Conservation (phyloP, 805 yeast species). For the Saccharomyces paradoxus region DNA sequence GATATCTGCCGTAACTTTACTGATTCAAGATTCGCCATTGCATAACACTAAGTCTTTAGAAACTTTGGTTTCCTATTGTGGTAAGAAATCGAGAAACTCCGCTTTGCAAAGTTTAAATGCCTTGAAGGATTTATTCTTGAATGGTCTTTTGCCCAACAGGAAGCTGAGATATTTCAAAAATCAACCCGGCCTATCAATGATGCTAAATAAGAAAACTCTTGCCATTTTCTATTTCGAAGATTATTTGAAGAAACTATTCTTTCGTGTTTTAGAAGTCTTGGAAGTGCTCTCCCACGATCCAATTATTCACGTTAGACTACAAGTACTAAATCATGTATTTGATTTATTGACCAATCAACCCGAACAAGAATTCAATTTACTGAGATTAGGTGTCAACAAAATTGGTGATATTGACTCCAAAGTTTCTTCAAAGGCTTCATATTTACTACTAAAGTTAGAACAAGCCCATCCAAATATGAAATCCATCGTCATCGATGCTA, state of each 20-base stretch:
- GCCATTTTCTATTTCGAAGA: constrained; percentile 84
- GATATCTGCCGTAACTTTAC: constrained; percentile 84
- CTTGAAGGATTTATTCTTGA: constrained; percentile 75
- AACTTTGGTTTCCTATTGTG: constrained; percentile 66
- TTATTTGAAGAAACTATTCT: constrained; percentile 67
- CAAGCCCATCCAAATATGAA: constrained; percentile 97
- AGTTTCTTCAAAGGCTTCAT: constrained; percentile 84
- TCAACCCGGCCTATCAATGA: constrained; percentile 46
- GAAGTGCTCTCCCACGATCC: constrained; percentile 87
- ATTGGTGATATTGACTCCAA: constrained; percentile 88
- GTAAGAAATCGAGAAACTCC: constrained; percentile 87
- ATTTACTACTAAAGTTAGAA: constrained; percentile 66
- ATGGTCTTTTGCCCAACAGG: constrained; percentile 80
- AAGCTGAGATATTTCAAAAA: constrained; percentile 73
- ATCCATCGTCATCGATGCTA: constrained; percentile 64
- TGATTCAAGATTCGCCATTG: constrained; percentile 90
- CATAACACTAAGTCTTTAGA: constrained; percentile 83
- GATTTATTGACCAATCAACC: constrained; percentile 80
- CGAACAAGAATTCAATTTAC: constrained; percentile 89
- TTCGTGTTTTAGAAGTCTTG: constrained; percentile 64
- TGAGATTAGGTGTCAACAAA: constrained; percentile 85
- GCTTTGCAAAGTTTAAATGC: constrained; percentile 87
- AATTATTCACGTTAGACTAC: constrained; percentile 77
- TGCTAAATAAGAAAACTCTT: constrained; percentile 46
- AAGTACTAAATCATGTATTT: constrained; percentile 65